Conservation (phyloP, 2,329 filamentous ascomycete genomes). For the Fusarium metavorans region DNA sequence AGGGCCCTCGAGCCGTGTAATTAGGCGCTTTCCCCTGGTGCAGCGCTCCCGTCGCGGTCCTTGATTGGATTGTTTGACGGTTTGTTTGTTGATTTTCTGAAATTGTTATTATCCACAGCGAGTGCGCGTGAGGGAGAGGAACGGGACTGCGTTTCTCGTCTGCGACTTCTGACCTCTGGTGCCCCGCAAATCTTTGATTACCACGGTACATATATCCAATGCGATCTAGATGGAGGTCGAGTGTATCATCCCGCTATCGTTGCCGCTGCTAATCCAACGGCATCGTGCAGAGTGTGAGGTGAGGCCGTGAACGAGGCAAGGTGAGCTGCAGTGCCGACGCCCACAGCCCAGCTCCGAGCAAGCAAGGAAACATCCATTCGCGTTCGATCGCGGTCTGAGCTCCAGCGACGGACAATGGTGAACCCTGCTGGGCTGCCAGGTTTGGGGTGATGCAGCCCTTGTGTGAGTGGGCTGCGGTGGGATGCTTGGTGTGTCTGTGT, state of each 20-base stretch:
- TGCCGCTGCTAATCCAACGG: constrained; percentile 5
- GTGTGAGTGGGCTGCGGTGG: constrained; percentile 24
- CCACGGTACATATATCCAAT: constrained; percentile 22
- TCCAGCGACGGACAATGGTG: background rate
- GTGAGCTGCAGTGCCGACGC: constrained; percentile 35
- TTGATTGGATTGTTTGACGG: constrained; percentile 38
- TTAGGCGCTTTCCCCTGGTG: constrained; percentile 38
- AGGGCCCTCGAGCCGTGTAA: constrained; percentile 32
- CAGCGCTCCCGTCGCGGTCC: constrained; percentile 15
- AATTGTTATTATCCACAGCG: constrained; percentile 45
- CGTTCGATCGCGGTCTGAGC: constrained; percentile 28
- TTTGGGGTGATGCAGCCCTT: constrained; percentile 21
- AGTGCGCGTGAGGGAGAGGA: constrained; percentile 21
- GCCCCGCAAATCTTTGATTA: constrained; percentile 39
- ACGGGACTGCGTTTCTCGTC: constrained; percentile 39
- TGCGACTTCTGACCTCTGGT: constrained; percentile 28
- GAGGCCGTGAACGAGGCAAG: background rate
- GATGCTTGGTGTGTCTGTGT: constrained; percentile 4
- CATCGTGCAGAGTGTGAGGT: background rate
- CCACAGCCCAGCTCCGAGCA: constrained; percentile 14
- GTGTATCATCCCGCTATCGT: constrained; percentile 20
- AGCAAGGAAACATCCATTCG: constrained; percentile 6
- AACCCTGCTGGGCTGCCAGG: constrained; percentile 32
- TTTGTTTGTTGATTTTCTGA: constrained; percentile 46
- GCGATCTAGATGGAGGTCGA: constrained; percentile 23